A percentile compares a stretch with the other conserved stretches of the same genome.
phyloP scores from a whole-genome alignment of 768 basidiomycete species.

The Neoboletus brunneissimus region DNA sequence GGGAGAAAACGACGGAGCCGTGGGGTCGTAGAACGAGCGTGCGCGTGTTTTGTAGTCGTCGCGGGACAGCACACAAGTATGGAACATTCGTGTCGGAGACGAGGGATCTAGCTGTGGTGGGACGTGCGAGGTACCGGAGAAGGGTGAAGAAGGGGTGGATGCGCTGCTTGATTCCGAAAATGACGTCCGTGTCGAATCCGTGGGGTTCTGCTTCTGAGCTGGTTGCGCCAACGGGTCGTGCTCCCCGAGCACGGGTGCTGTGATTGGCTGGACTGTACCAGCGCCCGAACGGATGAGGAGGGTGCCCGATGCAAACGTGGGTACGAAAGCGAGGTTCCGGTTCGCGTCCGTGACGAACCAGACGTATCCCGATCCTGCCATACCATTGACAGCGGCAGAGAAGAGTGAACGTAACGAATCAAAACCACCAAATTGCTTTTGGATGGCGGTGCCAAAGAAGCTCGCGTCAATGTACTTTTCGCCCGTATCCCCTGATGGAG shows the following conservation, averaged over 20 bases:
- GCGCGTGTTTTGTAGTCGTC: slow-evolving; percentile 9
- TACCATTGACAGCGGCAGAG: slow-evolving; percentile 71
- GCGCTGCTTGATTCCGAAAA: slow-evolving; percentile 28
- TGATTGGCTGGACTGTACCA: slow-evolving; percentile 31
- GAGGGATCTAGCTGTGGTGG: slow-evolving; percentile 30
- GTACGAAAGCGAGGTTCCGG: slow-evolving; percentile 67
- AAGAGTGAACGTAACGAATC: slow-evolving; percentile 70
- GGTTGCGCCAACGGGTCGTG: background rate
- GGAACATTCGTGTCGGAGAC: slow-evolving; percentile 31
- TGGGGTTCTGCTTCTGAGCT: background rate
- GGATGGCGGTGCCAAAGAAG: slow-evolving; percentile 21
- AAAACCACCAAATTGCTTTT: slow-evolving; percentile 57
- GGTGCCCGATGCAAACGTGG: slow-evolving; percentile 88
- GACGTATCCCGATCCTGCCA: slow-evolving; percentile 77
- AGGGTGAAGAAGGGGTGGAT: slow-evolving; percentile 38
- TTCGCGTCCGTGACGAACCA: slow-evolving; percentile 79
- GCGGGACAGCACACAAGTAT: slow-evolving; percentile 17
- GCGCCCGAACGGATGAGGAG: slow-evolving; percentile 68
- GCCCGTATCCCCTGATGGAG: slow-evolving; percentile 27
- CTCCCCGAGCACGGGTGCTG: slow-evolving; percentile 32
- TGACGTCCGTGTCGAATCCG: slow-evolving; percentile 19
- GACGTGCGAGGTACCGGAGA: slow-evolving; percentile 40
- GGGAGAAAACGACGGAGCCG: background rate
- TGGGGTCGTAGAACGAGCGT: slow-evolving; percentile 31
- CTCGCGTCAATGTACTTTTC: slow-evolving; percentile 20